These are phyloP conservation scores for Capsicum chinense DNA, from an alignment of 257 asterid species.

Conservation along the genomic window DNA sequence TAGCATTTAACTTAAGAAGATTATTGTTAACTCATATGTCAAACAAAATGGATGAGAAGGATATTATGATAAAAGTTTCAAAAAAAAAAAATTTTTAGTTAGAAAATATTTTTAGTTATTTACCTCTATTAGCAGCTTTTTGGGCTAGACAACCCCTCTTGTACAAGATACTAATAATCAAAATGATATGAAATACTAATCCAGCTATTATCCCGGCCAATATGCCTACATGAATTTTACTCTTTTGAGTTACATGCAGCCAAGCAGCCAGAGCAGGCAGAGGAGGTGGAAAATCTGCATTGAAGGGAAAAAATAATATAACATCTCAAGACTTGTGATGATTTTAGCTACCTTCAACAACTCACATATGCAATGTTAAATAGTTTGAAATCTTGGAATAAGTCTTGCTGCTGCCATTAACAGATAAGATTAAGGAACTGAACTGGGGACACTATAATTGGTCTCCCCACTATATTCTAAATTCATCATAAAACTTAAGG, in stretches of 20 bases:
- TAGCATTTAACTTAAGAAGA: conserved; percentile 3
- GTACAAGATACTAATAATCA: conserved; percentile 51
- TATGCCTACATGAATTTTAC: conserved; percentile 34
- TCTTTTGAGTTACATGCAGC: conserved; percentile 42
- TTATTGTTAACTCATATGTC: not conserved
- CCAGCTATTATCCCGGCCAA: conserved; percentile 59
- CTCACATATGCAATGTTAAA: conserved; percentile 17
- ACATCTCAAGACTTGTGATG: not conserved
- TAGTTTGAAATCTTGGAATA: not conserved
- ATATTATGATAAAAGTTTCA: not conserved
- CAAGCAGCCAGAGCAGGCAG: conserved; percentile 37
- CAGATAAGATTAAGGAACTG: not conserved
- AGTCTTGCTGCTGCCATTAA: not conserved
- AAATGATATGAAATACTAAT: conserved; percentile 45
- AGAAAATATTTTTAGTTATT: not conserved
- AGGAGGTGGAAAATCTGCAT: conserved; percentile 77
- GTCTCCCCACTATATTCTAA: not conserved
- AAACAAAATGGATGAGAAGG: not conserved
- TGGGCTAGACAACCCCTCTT: conserved; percentile 56
- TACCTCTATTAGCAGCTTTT: conserved; percentile 68
- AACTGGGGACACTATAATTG: not conserved
- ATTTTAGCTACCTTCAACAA: not conserved
- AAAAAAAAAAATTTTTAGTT: not conserved
- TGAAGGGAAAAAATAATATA: not conserved
- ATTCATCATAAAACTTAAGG: not conserved